phyloP scores from a whole-genome alignment of 257 asterid species.

The Forsythia suspensa region DNA sequence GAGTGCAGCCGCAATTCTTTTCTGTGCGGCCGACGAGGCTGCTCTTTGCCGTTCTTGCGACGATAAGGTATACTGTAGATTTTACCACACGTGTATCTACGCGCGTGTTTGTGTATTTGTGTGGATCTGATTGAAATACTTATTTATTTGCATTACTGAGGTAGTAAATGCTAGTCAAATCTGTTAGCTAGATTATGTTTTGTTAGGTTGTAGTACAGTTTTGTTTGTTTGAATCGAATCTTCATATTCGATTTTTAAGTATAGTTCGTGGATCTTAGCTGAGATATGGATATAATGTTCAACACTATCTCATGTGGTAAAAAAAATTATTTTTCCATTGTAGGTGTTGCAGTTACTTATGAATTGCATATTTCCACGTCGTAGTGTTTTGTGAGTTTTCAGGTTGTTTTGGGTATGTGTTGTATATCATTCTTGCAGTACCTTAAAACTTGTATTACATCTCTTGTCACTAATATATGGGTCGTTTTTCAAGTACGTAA shows the following conservation, averaged over 20 bases:
- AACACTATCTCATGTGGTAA: neutral
- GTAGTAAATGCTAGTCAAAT: neutral
- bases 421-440: neutral
- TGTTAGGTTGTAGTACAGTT: neutral
- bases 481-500: neutral
- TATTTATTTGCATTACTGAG: neutral
- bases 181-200: neutral
- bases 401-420: neutral
- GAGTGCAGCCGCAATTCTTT: constrained; percentile 84
- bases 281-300: neutral
- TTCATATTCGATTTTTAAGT: neutral
- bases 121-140: constrained; percentile 16
- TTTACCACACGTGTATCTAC: neutral
- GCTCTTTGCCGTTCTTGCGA: constrained; percentile 88
- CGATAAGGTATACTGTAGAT: constrained; percentile 53
- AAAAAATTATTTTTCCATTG: neutral
- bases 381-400: neutral
- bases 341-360: neutral
- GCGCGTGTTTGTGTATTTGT: neutral
- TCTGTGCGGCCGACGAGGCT: constrained; percentile 98
- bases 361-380: neutral
- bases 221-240: neutral
- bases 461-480: neutral
- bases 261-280: neutral
- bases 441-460: neutral